phyloP scores from a whole-genome alignment of 371 early-diverging fungal species.

The Rhizomucor pusillus region DNA sequence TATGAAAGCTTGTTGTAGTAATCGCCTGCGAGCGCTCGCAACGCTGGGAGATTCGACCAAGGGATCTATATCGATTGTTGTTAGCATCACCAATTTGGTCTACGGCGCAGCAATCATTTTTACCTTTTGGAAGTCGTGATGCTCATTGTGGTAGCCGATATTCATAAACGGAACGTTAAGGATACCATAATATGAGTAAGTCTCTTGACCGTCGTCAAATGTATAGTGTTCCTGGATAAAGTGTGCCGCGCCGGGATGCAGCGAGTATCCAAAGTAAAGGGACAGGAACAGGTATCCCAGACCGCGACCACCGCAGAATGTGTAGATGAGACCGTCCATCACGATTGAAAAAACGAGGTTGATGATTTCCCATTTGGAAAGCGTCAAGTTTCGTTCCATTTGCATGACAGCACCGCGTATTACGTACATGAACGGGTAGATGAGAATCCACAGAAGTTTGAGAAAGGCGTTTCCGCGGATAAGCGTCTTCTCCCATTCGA shows the following conservation, averaged over 20 bases:
- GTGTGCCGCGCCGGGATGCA: conserved; percentile 96
- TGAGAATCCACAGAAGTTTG: conserved; percentile 81
- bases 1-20: conserved; percentile 85
- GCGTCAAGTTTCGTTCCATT: conserved; percentile 56
- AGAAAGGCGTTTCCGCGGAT: conserved; percentile 72
- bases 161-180: conserved; percentile 84
- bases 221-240: conserved; percentile 98
- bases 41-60: conserved; percentile 85
- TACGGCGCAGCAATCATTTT: too few species aligned
- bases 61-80: conserved; percentile 58
- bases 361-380: conserved; percentile 78
- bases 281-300: conserved; percentile 75
- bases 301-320: conserved; percentile 66
- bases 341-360: conserved; percentile 70
- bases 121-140: conserved; percentile 91
- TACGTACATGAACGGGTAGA: conserved; percentile 91
- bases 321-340: conserved; percentile 57
- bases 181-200: conserved; percentile 95
- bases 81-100: background rate
- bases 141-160: conserved; percentile 97
- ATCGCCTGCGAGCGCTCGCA: conserved; percentile 83
- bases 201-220: conserved; percentile 94
- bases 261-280: conserved; percentile 86
- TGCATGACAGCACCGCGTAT: conserved; percentile 81
- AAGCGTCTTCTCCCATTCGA: conserved; percentile 81